A percentile compares a stretch with the other conserved stretches of the same genome.
These are phyloP conservation scores for Hypocreales sp. DNA, from an alignment of 2,329 filamentous ascomycete genomes.

Conservation along the genomic window DNA sequence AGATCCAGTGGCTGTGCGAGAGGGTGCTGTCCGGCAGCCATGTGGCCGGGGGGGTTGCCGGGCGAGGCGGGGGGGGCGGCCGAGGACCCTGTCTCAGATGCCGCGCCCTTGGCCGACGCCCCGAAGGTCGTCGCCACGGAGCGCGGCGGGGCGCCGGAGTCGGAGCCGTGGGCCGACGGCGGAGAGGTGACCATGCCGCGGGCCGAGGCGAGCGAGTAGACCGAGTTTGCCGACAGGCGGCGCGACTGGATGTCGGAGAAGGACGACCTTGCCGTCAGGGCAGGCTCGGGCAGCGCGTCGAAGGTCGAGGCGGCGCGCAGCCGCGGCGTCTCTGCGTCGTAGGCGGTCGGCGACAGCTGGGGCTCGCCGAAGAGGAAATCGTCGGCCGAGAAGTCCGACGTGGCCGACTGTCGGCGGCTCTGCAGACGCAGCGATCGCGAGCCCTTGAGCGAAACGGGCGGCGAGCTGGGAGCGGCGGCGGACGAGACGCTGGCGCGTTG, in stretches of 20 bases:
- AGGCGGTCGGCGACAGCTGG: conserved; percentile 29
- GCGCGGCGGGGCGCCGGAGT: conserved; percentile 25
- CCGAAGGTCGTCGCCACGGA: conserved; percentile 21
- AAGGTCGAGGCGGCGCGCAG: conserved; percentile 18
- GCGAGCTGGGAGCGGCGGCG: conserved; percentile 40
- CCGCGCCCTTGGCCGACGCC: conserved; percentile 25
- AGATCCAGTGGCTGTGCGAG: conserved; percentile 26
- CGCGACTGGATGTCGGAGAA: conserved; percentile 40
- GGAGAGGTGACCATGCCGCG: conserved; percentile 33
- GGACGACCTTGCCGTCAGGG: conserved; percentile 28
- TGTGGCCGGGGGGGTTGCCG: conserved; percentile 17
- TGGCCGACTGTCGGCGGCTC: conserved; percentile 26
- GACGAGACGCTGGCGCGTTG: conserved; percentile 48
- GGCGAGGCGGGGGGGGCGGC: conserved; percentile 28
- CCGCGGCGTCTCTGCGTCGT: conserved; percentile 31
- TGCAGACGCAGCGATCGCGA: conserved; percentile 24
- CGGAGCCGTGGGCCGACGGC: conserved; percentile 36
- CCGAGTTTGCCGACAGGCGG: conserved; percentile 56
- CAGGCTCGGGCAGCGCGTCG: conserved; percentile 29
- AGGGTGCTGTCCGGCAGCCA: conserved; percentile 21
- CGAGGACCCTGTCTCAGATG: conserved; percentile 24
- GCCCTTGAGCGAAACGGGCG: conserved; percentile 23
- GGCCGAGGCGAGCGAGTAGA: conserved; percentile 53
- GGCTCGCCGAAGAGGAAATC: conserved; percentile 18
- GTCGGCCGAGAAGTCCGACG: conserved; percentile 25